These are phyloP conservation scores for Phytopythium sindhum DNA, from an alignment of 352 stramenopile species.

Conservation along the genomic window DNA sequence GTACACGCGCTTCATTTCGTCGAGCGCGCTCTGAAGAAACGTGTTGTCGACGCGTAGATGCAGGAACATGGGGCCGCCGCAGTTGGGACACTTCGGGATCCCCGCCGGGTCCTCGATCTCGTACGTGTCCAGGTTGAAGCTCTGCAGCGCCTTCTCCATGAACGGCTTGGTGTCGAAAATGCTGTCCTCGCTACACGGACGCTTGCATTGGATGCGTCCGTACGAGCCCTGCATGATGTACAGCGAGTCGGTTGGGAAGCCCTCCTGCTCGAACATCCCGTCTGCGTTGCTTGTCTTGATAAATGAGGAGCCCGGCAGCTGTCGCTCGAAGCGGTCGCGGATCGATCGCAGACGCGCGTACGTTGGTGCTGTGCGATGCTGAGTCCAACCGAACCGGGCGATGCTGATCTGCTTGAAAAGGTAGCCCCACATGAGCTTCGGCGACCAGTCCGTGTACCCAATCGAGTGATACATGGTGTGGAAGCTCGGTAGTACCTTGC, in stretches of 20 bases:
- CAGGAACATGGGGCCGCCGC: slow-evolving; percentile 46
- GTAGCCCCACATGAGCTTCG: slow-evolving; percentile 53
- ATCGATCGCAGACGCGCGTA: slow-evolving; percentile 52
- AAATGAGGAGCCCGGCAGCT: slow-evolving; percentile 36
- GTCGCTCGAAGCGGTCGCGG: slow-evolving; percentile 29
- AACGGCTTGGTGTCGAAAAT: slow-evolving; percentile 53
- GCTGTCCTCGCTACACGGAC: slow-evolving; percentile 37
- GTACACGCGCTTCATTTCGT: slow-evolving; percentile 30
- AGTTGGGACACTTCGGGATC: slow-evolving; percentile 53
- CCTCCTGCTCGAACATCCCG: slow-evolving; percentile 70
- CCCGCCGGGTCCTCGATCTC: slow-evolving; percentile 41
- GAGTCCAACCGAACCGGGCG: slow-evolving; percentile 45
- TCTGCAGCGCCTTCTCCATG: slow-evolving; percentile 43
- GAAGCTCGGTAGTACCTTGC: slow-evolving; percentile 42
- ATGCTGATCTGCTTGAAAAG: slow-evolving; percentile 63
- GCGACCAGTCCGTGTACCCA: slow-evolving; percentile 41
- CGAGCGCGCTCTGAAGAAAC: slow-evolving; percentile 47
- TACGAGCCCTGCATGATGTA: slow-evolving; percentile 70
- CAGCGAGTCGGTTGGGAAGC: slow-evolving; percentile 44
- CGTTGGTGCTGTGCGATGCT: slow-evolving; percentile 45
- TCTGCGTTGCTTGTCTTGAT: slow-evolving; percentile 72
- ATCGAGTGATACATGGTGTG: slow-evolving; percentile 61
- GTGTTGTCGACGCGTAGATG: slow-evolving; percentile 42
- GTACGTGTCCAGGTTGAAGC: slow-evolving; percentile 54
- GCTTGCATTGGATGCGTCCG: slow-evolving; percentile 50